These are phyloP conservation scores for Mollisiaceae sp. DNA, from an alignment of 2,329 filamentous ascomycete genomes.

Conservation along the genomic window DNA sequence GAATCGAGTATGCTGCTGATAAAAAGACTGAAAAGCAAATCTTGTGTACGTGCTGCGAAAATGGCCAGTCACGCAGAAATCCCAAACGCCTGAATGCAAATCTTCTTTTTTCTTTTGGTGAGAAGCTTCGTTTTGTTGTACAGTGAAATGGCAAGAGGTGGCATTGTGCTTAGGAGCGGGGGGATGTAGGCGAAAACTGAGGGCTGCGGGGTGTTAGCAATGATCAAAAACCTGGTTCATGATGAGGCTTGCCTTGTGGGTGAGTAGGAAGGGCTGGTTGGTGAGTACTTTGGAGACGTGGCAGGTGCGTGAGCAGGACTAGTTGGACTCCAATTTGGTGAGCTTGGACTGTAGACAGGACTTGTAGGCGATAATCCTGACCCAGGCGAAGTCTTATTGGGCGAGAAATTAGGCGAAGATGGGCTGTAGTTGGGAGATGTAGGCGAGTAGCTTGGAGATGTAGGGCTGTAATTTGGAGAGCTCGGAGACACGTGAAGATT, in stretches of 20 bases:
- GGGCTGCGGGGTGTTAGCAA: slow-evolving; percentile 30
- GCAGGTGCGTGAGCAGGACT: slow-evolving; percentile 37
- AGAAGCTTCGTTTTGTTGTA: slow-evolving; percentile 36
- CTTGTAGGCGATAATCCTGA: slow-evolving; percentile 40
- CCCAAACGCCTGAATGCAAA: slow-evolving; percentile 34
- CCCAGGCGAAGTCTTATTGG: slow-evolving; percentile 37
- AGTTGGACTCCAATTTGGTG: slow-evolving; percentile 41
- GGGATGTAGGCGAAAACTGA: slow-evolving; percentile 40
- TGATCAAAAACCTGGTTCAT: background rate
- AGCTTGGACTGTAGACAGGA: slow-evolving; percentile 41
- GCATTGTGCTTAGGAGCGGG: slow-evolving; percentile 29
- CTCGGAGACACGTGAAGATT: slow-evolving; percentile 56
- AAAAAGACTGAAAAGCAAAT: slow-evolving; percentile 1
- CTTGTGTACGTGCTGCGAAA: background rate
- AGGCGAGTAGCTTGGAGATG: slow-evolving; percentile 40
- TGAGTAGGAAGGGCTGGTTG: slow-evolving; percentile 28
- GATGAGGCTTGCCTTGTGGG: slow-evolving; percentile 14
- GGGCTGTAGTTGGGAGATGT: slow-evolving; percentile 39
- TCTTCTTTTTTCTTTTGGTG: slow-evolving; percentile 33
- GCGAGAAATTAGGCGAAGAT: slow-evolving; percentile 38
- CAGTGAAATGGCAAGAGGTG: slow-evolving; percentile 29
- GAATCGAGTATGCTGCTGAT: background rate
- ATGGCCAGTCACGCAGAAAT: slow-evolving; percentile 14
- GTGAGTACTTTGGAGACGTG: slow-evolving; percentile 48
- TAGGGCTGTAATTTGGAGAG: slow-evolving; percentile 41